Base-by-base conservation (phyloP, 2,329 filamentous ascomycete species). In the Alternaria angustiovoidea region DNA sequence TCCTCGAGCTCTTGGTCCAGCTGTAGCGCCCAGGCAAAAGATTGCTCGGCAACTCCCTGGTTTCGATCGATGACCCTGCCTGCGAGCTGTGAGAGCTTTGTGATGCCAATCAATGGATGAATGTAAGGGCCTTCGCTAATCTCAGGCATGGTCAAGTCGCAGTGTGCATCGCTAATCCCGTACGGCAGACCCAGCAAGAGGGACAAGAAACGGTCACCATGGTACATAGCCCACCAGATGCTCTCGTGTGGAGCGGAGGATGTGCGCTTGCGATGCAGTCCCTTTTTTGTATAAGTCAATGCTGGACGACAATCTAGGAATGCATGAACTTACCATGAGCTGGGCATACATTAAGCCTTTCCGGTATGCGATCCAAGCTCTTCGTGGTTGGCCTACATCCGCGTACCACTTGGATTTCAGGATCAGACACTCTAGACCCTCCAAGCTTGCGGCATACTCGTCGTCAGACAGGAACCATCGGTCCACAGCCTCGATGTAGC, bases 151-250 rank as follows among this genome's bases (percentile, higher is more conserved):
- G 57, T 69, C 41, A 77, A 67, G 49, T 78, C 76, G 65, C 77
- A 78, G 47, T 81, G 79, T 2, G 70, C 57, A 59, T 82, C 80
- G 60, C 59, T 69, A 39, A 82, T 75, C 30, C 76, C 78, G 55
- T 81, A 80, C 3, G 86, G 86, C 7, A 87, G 78, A 12, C 86
- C 86, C 4, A 87, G 78, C n/a, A 86, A 75, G 18, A 86, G 68
- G 24, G 84, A 84, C 6, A 86, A 67, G 62, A 83, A 82, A 30
- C 85, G 79, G 62, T 88, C 86, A 2, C 75, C 75, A 34, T 78
- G 74, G 53, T 77, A 80, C 20, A 80, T 56, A 3, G 70, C 63
- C 79, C 78, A 81, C 76, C 76, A 81, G 28, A 80, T 78, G 34
- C 71, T 76, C 46, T 80, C 77, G 52, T 76, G 75, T 5, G 74